A percentile compares a stretch with the other conserved stretches of the same genome.
These are phyloP conservation scores for Fusarium duplospermum DNA, from an alignment of 2,329 filamentous ascomycete genomes.

Conservation along the genomic window DNA sequence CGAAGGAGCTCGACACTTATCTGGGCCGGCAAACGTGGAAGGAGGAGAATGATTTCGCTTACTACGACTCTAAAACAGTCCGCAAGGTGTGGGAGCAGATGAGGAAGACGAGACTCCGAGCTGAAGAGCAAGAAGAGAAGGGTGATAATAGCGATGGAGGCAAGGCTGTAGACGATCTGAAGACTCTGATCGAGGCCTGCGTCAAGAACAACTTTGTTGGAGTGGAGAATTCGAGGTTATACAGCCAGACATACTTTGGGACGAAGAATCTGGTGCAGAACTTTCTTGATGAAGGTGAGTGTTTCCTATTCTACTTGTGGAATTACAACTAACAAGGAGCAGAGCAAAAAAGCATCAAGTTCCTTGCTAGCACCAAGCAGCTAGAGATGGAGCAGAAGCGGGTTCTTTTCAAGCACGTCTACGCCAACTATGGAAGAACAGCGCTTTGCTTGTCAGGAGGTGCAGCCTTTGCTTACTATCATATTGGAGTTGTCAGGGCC, in stretches of 20 bases:
- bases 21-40: constrained; percentile 86
- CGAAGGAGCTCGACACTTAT: constrained; percentile 81
- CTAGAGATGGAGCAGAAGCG: constrained; percentile 80
- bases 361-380: constrained; percentile 75
- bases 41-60: constrained; percentile 78
- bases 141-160: constrained; percentile 52
- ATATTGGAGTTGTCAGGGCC: constrained; percentile 92
- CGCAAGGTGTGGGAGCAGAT: constrained; percentile 82
- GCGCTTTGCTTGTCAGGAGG: constrained; percentile 94
- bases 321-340: constrained; percentile 44
- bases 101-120: constrained; percentile 69
- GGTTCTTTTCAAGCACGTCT: constrained; percentile 84
- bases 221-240: constrained; percentile 92
- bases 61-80: constrained; percentile 92
- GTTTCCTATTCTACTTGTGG: constrained; percentile 80
- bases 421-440: constrained; percentile 91
- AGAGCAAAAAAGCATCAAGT: constrained; percentile 75
- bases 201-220: constrained; percentile 98
- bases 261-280: constrained; percentile 95
- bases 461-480: constrained; percentile 95
- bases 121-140: constrained; percentile 63
- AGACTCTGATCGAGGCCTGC: constrained; percentile 83
- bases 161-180: constrained; percentile 78
- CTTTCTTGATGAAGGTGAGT: constrained; percentile 83
- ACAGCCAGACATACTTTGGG: constrained; percentile 96